Percentiles rank a stretch among this genome's conserved stretches.
phyloP scores from a whole-genome alignment of 1,139 yeast genomes.

The Magnusiomyces paraingens region DNA sequence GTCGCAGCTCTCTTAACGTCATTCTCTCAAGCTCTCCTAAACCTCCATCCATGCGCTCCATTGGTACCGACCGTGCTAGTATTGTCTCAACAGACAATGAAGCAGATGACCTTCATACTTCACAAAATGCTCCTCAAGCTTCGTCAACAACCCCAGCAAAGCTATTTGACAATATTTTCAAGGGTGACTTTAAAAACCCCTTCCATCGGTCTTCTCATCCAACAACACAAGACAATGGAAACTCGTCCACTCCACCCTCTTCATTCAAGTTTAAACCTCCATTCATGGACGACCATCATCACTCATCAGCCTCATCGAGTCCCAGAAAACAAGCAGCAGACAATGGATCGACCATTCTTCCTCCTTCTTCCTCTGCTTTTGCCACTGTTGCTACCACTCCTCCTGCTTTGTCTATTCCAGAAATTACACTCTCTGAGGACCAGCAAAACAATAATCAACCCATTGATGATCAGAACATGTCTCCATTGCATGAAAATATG shows the following conservation, averaged over 20 bases:
- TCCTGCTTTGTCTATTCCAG: not conserved
- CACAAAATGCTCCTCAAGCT: not conserved
- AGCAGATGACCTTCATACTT: not conserved
- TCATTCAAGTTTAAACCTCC: not conserved
- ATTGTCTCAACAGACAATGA: not conserved
- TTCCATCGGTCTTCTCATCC: conserved; percentile 1
- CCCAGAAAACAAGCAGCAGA: too few species aligned
- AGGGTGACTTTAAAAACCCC: not conserved
- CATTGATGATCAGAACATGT: not conserved
- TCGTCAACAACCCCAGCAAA: not conserved
- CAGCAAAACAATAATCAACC: too few species aligned
- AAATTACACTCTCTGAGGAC: not conserved
- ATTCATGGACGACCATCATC: not conserved
- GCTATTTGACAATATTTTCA: not conserved
- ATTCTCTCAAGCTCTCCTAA: too few species aligned
- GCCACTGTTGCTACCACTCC: not conserved
- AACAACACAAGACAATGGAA: not conserved
- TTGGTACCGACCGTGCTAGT: not conserved
- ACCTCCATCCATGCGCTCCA: too few species aligned
- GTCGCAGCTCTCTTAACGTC: not conserved
- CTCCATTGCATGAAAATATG: not conserved
- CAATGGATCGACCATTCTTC: too few species aligned
- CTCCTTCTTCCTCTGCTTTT: not conserved
- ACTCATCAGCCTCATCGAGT: not conserved
- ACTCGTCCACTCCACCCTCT: not conserved